These are phyloP conservation scores for Oryza nivara DNA, from an alignment of 176 grass and related monocot genomes.

Conservation along the genomic window DNA sequence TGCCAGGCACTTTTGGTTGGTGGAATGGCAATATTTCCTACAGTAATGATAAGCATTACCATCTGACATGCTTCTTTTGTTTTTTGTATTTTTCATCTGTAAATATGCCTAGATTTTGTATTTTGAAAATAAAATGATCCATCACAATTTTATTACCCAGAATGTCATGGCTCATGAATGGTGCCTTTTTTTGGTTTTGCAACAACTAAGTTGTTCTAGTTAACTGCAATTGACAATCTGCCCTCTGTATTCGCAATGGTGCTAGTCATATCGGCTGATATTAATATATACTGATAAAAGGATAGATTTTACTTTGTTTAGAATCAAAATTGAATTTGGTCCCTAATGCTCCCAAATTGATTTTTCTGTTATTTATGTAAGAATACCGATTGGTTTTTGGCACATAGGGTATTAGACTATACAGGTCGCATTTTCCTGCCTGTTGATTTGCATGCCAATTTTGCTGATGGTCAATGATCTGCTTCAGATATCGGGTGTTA, in stretches of 20 bases:
- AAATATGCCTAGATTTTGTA: constrained; percentile 18
- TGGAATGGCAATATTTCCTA: constrained; percentile 19
- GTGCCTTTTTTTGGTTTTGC: not conserved
- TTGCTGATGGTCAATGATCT: constrained; percentile 19
- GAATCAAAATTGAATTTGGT: constrained; percentile 6
- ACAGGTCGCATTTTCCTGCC: not conserved
- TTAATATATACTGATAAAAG: constrained; percentile 26
- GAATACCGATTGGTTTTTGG: constrained; percentile 10
- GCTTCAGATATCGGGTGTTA: constrained; percentile 19
- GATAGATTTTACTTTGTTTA: constrained; percentile 1
- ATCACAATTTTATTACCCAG: constrained; percentile 18
- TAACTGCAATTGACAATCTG: constrained; percentile 1
- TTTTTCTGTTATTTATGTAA: constrained; percentile 17
- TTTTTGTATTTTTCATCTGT: constrained; percentile 15
- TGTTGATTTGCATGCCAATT: constrained; percentile 7
- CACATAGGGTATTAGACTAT: not conserved
- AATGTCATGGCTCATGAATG: not conserved
- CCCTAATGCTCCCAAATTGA: constrained; percentile 20
- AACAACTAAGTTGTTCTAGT: not conserved
- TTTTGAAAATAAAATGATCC: constrained; percentile 12
- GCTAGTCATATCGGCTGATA: constrained; percentile 19
- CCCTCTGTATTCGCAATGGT: constrained; percentile 5
- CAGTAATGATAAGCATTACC: constrained; percentile 31
- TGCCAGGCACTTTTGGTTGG: constrained; percentile 15
- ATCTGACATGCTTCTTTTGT: constrained; percentile 20